Evolutionary conservation across 2,329 filamentous ascomycete genomes (phyloP).

Genomic region (Neoascochyta sp.): DNA sequence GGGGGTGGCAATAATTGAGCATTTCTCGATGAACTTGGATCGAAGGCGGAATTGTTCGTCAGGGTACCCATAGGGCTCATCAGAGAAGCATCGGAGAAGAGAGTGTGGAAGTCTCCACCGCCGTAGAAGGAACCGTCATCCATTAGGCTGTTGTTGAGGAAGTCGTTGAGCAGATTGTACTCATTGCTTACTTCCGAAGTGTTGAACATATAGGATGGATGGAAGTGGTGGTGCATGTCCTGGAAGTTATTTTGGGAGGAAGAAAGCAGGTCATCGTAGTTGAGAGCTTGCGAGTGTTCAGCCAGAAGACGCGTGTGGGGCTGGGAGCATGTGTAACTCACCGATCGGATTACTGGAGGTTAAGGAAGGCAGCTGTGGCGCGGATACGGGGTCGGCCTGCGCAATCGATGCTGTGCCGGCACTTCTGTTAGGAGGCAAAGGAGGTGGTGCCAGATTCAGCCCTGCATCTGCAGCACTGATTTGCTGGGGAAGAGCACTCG

Average conservation of each 20-base stretch:
- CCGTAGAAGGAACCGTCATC: conserved; percentile 58
- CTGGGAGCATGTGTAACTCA: conserved; percentile 52
- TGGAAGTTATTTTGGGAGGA: conserved; percentile 76
- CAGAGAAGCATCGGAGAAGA: conserved; percentile 59
- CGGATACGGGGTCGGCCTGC: conserved; percentile 66
- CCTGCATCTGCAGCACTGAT: conserved; percentile 35
- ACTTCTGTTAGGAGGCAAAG: conserved; percentile 32
- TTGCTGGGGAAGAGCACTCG: conserved; percentile 26
- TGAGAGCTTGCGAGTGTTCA: conserved; percentile 57
- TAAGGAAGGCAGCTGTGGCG: conserved; percentile 60
- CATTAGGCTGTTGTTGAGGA: conserved; percentile 84
- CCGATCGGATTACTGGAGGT: conserved; percentile 67
- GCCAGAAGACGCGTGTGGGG: conserved; percentile 16
- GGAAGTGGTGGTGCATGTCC: conserved; percentile 89
- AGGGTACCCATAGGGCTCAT: conserved; percentile 44
- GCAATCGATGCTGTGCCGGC: conserved; percentile 59
- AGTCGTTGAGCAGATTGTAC: conserved; percentile 95
- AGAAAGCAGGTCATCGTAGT: conserved; percentile 77
- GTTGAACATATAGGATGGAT: conserved; percentile 92
- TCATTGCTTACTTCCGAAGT: conserved; percentile 93
- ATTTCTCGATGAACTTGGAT: conserved; percentile 47
- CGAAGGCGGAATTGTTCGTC: conserved; percentile 28
- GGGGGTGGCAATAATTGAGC: conserved; percentile 40
- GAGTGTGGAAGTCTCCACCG: conserved; percentile 45
- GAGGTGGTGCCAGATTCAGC: conserved; percentile 38